A percentile compares a stretch with the other conserved stretches of the same genome.
Conservation (phyloP, 2,329 filamentous ascomycete species). For the Didymella exigua region DNA sequence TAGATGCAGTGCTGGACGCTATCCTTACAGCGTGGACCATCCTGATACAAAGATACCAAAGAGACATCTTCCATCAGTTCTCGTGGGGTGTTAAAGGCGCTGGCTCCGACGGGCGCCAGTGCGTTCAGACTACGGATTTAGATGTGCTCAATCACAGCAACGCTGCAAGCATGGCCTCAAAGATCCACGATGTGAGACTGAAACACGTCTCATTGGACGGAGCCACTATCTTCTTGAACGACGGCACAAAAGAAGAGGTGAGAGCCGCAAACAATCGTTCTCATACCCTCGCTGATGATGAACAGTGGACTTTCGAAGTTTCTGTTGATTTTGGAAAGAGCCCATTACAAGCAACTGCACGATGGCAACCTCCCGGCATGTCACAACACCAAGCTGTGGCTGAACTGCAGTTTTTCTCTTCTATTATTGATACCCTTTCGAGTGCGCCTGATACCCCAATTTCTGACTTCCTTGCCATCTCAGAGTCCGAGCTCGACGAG, state of each 20-base stretch:
- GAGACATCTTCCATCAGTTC: conserved; percentile 39
- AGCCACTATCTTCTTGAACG: conserved; percentile 32
- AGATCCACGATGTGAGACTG: conserved; percentile 21
- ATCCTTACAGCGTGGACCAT: conserved; percentile 42
- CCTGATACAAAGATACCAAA: conserved; percentile 40
- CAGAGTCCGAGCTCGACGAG: conserved; percentile 49
- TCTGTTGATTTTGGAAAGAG: conserved; percentile 32
- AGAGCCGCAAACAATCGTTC: too few species aligned
- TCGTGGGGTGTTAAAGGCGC: conserved; percentile 33
- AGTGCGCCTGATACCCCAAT: conserved; percentile 20
- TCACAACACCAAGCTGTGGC: conserved; percentile 52
- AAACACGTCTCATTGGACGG: conserved; percentile 17
- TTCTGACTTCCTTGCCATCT: conserved; percentile 26
- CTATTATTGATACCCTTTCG: conserved; percentile 47
- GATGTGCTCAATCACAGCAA: conserved; percentile 23
- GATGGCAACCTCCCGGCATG: conserved; percentile 52
- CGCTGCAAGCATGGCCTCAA: conserved; percentile 21
- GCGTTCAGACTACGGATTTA: conserved; percentile 25
- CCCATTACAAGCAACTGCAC: conserved; percentile 47
- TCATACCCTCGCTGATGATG: conserved; percentile 3
- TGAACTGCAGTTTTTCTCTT: conserved; percentile 52
- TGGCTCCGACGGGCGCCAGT: conserved; percentile 19
- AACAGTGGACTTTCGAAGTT: conserved; percentile 41
- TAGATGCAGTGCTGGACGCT: conserved; percentile 26
- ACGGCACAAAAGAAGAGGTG: conserved; percentile 41